Evolutionary conservation across 2,329 filamentous ascomycete species (phyloP).

Genomic region (Amesomyces nigricolor): DNA sequence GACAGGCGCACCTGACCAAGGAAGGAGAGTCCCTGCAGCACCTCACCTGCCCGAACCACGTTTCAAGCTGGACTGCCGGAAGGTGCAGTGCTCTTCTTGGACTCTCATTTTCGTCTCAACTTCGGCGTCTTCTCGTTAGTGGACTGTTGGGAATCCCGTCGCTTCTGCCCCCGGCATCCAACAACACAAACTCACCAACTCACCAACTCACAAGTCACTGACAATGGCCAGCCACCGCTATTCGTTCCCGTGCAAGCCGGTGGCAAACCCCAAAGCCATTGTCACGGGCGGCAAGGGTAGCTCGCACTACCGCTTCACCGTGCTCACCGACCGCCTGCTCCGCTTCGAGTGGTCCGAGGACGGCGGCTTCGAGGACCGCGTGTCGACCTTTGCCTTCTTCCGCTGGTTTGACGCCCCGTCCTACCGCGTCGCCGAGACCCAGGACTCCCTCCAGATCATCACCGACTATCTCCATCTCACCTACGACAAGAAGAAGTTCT

Average conservation of each 20-base stretch:
- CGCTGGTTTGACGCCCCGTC: slow-evolving; percentile 41
- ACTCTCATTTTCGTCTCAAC: neutral
- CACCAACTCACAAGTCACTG: neutral
- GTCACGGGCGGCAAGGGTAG: slow-evolving; percentile 34
- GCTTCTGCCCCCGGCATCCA: too few species aligned
- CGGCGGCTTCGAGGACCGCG: slow-evolving; percentile 55
- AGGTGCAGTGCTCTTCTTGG: neutral
- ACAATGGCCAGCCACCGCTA: slow-evolving; percentile 30
- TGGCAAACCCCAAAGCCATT: slow-evolving; percentile 40
- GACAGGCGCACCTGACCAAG: slow-evolving; percentile 3
- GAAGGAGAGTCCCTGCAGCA: too few species aligned
- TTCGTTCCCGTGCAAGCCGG: slow-evolving; percentile 38
- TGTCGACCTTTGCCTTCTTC: slow-evolving; percentile 56
- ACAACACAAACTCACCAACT: too few species aligned
- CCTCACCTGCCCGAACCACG: too few species aligned
- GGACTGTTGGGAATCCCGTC: too few species aligned
- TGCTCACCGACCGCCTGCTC: slow-evolving; percentile 51
- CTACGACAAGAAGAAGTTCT: slow-evolving; percentile 55
- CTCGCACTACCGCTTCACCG: slow-evolving; percentile 51
- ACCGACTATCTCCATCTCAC: slow-evolving; percentile 50
- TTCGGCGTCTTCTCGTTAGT: neutral
- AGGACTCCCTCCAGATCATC: slow-evolving; percentile 48
- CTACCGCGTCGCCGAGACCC: slow-evolving; percentile 43
- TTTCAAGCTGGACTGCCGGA: neutral
- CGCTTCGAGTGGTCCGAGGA: slow-evolving; percentile 59